Base-by-base conservation (phyloP, 306 rosid genomes). In the Rubus parviflorus region DNA sequence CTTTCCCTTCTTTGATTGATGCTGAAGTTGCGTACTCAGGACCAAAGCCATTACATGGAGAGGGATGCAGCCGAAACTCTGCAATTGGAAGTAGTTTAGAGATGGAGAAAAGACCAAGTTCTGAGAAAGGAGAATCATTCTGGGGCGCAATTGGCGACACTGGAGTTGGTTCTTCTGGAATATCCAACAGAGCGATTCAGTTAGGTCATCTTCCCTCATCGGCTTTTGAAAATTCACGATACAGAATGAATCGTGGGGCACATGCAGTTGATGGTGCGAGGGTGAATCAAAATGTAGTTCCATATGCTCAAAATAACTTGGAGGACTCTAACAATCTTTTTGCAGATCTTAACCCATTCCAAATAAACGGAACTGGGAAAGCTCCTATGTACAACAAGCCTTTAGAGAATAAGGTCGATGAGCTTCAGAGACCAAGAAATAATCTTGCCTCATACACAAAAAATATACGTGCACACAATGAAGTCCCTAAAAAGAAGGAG, bases 271-370 rank as follows among this genome's bases (percentile, higher is more conserved):
- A 91, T 77, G 91, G 91, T 65, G 90, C 75, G 49, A 89, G 98
- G 80, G 83, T 86, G 83, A 92, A 92, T 86, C 83, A 87, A 76
- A 96, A 96, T 89, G 91, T 89, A 51, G 92, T 89, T 48, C 97
- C 99, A 61, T 89, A 87, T 84, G 84, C 83, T 78, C 96, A 92
- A 72, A 88, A 83, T 75, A 83, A 65, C 80, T 75, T 84, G 8
- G 93, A 87, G 73, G 98, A 96, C 78, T 40, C 92, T 72, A 88
- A 86, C 67, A 84, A 74, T 80, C 97, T 92, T 70, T 96, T 96
- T 84, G 92, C 96, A 1, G 99, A 96, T 75, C 96, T 92, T 80
- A 96, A 92, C 73, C 97, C 98, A 20, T 92, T 96, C 85, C 95
- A 78, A 81, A 86, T 96, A 75, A 96, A 88, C 83, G 98, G 99